Evolutionary conservation across 1,284 basidiomycete genomes (phyloP), one percentile per base, ranked within the genome.

Genomic region (Lignosus rhinocerotis): DNA sequence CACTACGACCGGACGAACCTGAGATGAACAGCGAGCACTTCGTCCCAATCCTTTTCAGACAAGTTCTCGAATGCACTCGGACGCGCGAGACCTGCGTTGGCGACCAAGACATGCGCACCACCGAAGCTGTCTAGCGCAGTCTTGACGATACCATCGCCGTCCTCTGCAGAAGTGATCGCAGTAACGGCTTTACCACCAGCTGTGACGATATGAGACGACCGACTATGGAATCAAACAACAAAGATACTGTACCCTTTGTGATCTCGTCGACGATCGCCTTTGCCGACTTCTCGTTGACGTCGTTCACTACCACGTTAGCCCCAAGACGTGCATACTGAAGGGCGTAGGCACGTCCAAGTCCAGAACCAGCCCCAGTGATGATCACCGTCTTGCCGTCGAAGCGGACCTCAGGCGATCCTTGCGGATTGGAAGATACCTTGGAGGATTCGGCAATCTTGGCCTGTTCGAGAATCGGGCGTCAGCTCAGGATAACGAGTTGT

Each of bases 281-380:
- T 10, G 95, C 95, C 21, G 85, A 88, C 68, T 93, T 92, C 70
- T 92, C 90, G 70, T 82, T 93, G 57, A 99, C 90, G 72, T 99
- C 97, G 74, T 99, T 99, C 60, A 99, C 87, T 43, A 99, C 93
- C 36, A 99, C 93, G 69, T 98, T 98, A 21, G 94, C 96, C 33
- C 97, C 97, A 5, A 96, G 84, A 61, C 84, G 87, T 43, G 83
- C 93, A 70, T 92, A 99, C 88, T 97, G 92, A 57, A 90, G 80
- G 0, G 97, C 93, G 72, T 99, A 98, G 5, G 88, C 86, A 47
- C 95, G 88, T 30, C 97, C 97, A 34, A 99, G 87, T 57, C 95
- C 96, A 33, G 90, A 92, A 43, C 95, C 95, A 14, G 94, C 92
- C 52, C 97, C 97, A 2, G 97, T 99, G 68, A 99, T 84, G 66